Evolutionary conservation across 1,284 basidiomycete species (phyloP).

Genomic region (Cerrena zonata): DNA sequence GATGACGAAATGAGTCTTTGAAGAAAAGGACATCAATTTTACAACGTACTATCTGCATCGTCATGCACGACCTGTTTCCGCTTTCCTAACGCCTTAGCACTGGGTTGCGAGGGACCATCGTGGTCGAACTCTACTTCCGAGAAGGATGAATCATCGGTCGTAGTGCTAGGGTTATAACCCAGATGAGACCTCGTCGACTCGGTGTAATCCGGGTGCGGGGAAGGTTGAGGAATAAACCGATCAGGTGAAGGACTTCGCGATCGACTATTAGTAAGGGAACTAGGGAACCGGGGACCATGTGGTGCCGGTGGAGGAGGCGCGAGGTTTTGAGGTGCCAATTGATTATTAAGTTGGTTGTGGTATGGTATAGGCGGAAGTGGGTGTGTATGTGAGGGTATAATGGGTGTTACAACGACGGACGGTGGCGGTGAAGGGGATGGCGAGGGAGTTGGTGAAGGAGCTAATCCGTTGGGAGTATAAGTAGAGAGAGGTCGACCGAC

Average conservation of each 20-base stretch:
- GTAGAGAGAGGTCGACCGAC: background rate
- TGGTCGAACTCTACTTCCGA: constrained; percentile 16
- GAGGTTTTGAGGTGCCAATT: constrained; percentile 32
- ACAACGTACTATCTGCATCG: constrained; percentile 40
- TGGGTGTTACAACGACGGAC: constrained; percentile 25
- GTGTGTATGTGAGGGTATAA: constrained; percentile 23
- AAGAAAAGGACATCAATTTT: background rate
- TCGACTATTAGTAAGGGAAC: constrained; percentile 30
- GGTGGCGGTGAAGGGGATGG: constrained; percentile 33
- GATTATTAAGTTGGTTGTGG: constrained; percentile 21
- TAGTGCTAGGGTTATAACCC: background rate
- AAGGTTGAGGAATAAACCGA: constrained; percentile 15
- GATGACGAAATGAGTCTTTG: background rate
- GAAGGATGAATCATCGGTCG: background rate
- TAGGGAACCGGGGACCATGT: constrained; percentile 62
- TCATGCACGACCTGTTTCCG: constrained; percentile 47
- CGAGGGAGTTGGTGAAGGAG: constrained; percentile 35
- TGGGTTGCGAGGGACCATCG: constrained; percentile 44
- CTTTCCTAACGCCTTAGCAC: constrained; percentile 78
- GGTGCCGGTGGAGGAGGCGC: constrained; percentile 62
- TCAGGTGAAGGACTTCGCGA: constrained; percentile 54
- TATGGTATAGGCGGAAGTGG: constrained; percentile 34
- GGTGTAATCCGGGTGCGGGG: constrained; percentile 2
- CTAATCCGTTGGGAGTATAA: constrained; percentile 14
- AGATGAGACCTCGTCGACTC: background rate